Percentiles rank a stretch among this genome's conserved stretches.
Conservation (phyloP, 352 stramenopile genomes). For the Pythium insidiosum region DNA sequence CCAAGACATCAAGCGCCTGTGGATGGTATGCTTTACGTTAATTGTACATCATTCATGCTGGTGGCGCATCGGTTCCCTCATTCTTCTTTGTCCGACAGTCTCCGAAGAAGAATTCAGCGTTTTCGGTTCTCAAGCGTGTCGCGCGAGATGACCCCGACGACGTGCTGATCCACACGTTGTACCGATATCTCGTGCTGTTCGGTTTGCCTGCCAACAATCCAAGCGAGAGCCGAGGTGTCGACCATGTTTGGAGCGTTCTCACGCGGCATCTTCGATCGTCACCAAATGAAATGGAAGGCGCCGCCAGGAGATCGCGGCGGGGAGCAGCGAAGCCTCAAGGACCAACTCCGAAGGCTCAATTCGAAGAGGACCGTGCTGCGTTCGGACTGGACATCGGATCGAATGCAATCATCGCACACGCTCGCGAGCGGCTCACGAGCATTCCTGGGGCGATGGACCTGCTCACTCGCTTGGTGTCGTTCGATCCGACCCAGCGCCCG, state of each 20-base stretch:
- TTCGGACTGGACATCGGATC: constrained; percentile 45
- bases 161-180: constrained; percentile 93
- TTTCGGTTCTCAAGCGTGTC: constrained; percentile 58
- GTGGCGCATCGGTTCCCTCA: background rate
- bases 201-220: constrained; percentile 73
- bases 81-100: constrained; percentile 9
- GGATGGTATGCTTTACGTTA: constrained; percentile 48
- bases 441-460: constrained; percentile 38
- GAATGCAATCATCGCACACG: constrained; percentile 38
- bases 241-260: constrained; percentile 52
- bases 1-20: constrained; percentile 81
- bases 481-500: constrained; percentile 47
- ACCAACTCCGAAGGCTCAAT: constrained; percentile 22
- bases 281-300: constrained; percentile 13
- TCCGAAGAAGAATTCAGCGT: constrained; percentile 43
- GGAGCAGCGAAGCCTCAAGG: constrained; percentile 1
- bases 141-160: constrained; percentile 61
- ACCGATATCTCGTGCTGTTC: constrained; percentile 95
- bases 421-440: constrained; percentile 33
- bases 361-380: constrained; percentile 25
- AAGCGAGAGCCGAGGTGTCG: constrained; percentile 22
- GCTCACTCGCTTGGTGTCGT: constrained; percentile 45
- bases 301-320: constrained; percentile 6
- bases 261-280: constrained; percentile 55
- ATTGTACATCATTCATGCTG: background rate